Evolutionary conservation across 345 rosid species (phyloP).

Genomic region (Gynandropsis gynandra): DNA sequence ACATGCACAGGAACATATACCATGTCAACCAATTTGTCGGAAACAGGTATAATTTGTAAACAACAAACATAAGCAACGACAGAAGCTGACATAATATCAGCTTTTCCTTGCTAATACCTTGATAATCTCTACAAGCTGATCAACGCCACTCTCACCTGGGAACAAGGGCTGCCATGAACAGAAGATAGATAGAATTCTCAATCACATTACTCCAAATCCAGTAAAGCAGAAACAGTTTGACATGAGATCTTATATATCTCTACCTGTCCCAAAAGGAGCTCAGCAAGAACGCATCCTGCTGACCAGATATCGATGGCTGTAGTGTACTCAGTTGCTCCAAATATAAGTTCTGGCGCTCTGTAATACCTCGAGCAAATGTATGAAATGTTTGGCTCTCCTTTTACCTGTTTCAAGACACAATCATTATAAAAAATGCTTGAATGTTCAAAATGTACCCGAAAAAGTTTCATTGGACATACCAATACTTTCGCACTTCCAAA

Average conservation of each 20-base stretch:
- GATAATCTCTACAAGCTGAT: constrained; percentile 95
- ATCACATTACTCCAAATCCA: constrained; percentile 6
- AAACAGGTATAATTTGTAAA: neutral
- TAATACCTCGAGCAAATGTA: constrained; percentile 96
- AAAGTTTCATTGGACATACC: constrained; percentile 39
- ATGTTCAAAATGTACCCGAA: neutral
- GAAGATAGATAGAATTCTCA: constrained; percentile 7
- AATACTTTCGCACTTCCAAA: constrained; percentile 98
- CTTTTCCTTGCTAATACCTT: constrained; percentile 43
- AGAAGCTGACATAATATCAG: too few relatives aligned
- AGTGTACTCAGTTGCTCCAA: constrained; percentile 95
- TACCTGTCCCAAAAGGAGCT: constrained; percentile 91
- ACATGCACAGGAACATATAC: constrained; percentile 2
- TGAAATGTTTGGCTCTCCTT: constrained; percentile 96
- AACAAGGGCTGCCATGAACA: constrained; percentile 66
- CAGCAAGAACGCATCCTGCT: constrained; percentile 94
- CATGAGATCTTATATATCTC: neutral
- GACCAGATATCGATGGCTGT: constrained; percentile 98
- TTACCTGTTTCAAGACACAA: constrained; percentile 46
- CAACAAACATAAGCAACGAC: too few relatives aligned
- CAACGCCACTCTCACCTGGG: constrained; percentile 97
- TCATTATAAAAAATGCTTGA: constrained; percentile 8
- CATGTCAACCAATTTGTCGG: neutral
- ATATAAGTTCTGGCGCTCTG: constrained; percentile 96
- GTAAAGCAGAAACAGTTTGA: neutral